Percentiles rank a stretch among this genome's conserved stretches.
Evolutionary conservation across 768 basidiomycete species (phyloP).

Genomic region (Rhizopogon sp.): DNA sequence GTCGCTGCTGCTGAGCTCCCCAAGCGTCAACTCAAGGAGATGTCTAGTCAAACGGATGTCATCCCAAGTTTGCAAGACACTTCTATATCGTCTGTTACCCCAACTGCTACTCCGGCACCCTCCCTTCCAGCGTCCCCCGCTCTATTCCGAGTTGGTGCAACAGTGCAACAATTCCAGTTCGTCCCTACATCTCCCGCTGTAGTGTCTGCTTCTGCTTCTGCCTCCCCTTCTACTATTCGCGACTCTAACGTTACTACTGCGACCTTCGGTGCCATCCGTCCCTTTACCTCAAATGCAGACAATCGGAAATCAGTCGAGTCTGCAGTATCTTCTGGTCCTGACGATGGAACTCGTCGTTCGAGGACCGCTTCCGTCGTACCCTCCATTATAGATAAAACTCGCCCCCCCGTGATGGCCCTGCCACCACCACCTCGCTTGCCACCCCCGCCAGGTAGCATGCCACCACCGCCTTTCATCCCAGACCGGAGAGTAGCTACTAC

Average conservation of each 20-base stretch:
- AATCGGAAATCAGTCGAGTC: slow-evolving; percentile 73
- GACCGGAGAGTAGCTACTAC: slow-evolving; percentile 49
- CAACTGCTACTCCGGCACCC: slow-evolving; percentile 30
- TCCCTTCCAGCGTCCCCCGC: slow-evolving; percentile 27
- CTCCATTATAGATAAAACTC: slow-evolving; percentile 64
- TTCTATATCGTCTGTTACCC: slow-evolving; percentile 26
- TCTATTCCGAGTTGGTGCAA: slow-evolving; percentile 53
- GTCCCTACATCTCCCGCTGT: slow-evolving; percentile 42
- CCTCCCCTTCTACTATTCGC: slow-evolving; percentile 36
- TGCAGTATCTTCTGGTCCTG: slow-evolving; percentile 46
- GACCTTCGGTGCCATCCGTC: slow-evolving; percentile 37
- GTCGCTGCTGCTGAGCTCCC: slow-evolving; percentile 29
- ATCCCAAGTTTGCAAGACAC: slow-evolving; percentile 24
- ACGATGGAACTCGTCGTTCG: slow-evolving; percentile 46
- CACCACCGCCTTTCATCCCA: slow-evolving; percentile 72
- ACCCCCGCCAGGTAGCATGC: slow-evolving; percentile 68
- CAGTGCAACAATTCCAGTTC: slow-evolving; percentile 58
- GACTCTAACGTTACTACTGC: slow-evolving; percentile 42
- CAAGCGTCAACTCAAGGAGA: slow-evolving; percentile 67
- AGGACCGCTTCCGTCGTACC: slow-evolving; percentile 58
- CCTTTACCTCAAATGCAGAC: slow-evolving; percentile 52
- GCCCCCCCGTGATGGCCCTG: slow-evolving; percentile 80
- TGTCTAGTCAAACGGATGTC: slow-evolving; percentile 72
- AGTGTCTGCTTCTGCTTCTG: slow-evolving; percentile 12
- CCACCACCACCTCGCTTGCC: slow-evolving; percentile 77